Base-by-base conservation (phyloP, 148 eudicot species). In the Arbutus unedo region DNA sequence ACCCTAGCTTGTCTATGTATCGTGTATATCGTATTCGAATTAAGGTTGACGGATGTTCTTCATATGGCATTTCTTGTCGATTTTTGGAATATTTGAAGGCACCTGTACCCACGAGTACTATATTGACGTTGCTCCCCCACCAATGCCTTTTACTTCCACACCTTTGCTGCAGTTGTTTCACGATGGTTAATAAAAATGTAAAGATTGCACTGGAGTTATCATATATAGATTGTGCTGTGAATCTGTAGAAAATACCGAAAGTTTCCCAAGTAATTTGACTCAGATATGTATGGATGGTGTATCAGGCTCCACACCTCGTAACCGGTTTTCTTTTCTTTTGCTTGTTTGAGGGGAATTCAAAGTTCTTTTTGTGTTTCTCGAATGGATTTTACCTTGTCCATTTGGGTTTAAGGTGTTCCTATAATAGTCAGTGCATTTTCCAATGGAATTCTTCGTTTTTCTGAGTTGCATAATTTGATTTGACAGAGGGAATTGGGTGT, bases 401-500 rank as follows among this genome's bases (percentile, higher is more conserved):
- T 16, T 50, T 68, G 25, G 60, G 55, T 74, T 81, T 81, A 78
- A 78, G 77, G 71, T 84, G 21, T n/a, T 74, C 10, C 53, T 74
- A 38, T 56, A 49, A 10, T 6, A 72, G 6, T 19, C 23, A 23
- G 51, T 21, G 41, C 11, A 9, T 57, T 56, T 25, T 48, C 4
- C 56, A 9, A 50, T 51, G 9, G 25, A 66, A 45, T 38, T 38
- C 23, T 76, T 31, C 9, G 41, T 76, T 82, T 76, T 81, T 47
- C 72, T 81, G 18, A 45, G 78, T 74, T 75, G 71, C 47, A 49
- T 79, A 55, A 25, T 59, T 56, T 78, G 53, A n/a, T 78, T 71
- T 84, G 59, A 71, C 90, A 90, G 93, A 90, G 74, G 78, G 93
- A 86, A 81, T 80, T 96, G 85, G 98, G 97, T 53, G 96, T 94